Conservation (phyloP, 129 eudicot species). For the Flaveria bidentis region DNA sequence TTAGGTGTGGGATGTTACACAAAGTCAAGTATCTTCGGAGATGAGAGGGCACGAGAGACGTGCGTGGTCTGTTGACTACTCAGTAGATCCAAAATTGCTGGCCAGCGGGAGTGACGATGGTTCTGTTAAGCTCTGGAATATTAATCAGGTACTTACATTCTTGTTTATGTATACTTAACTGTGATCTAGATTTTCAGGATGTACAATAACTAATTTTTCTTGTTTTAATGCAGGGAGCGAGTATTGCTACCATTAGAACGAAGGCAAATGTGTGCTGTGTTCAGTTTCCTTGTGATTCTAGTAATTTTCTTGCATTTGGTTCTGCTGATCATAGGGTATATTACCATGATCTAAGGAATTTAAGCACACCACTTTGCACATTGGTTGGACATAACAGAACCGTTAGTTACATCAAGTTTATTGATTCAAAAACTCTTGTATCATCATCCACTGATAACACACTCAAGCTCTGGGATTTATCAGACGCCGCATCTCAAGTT, state of each 20-base stretch:
- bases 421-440: not conserved
- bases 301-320: slow-evolving; percentile 88
- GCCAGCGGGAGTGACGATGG: slow-evolving; percentile 99
- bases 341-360: not conserved
- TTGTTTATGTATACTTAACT: slow-evolving; percentile 14
- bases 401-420: not conserved
- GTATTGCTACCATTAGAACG: slow-evolving; percentile 80
- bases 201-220: slow-evolving; percentile 47
- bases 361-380: not conserved
- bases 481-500: slow-evolving; percentile 5
- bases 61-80: slow-evolving; percentile 91
- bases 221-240: slow-evolving; percentile 67
- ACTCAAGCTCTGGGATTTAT: slow-evolving; percentile 7
- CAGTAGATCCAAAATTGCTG: slow-evolving; percentile 88
- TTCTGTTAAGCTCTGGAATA: slow-evolving; percentile 95
- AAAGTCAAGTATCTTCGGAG: slow-evolving; percentile 66
- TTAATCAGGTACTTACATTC: slow-evolving; percentile 88
- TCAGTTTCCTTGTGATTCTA: slow-evolving; percentile 67
- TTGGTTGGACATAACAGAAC: not conserved
- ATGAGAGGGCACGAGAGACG: slow-evolving; percentile 92
- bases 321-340: slow-evolving; percentile 85
- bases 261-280: slow-evolving; percentile 97
- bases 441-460: slow-evolving; percentile 6
- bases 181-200: slow-evolving; percentile 25
- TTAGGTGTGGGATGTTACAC: slow-evolving; percentile 95